Conservation (phyloP, 2,329 filamentous ascomycete species). For the Clarireedia homoeocarpa region DNA sequence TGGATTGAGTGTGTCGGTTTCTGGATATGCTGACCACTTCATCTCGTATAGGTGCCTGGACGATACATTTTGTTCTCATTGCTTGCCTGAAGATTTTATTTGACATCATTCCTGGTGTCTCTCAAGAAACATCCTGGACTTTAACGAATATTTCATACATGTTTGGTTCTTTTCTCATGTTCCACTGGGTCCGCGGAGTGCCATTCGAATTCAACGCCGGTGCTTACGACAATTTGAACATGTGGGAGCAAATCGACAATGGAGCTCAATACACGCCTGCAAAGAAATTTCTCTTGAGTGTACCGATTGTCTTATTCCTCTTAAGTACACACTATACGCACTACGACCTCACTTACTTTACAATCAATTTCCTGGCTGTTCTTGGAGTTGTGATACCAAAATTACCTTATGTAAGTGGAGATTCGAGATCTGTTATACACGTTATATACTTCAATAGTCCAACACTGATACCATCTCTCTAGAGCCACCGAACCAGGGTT, state of each 20-base stretch:
- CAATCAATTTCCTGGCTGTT: slow-evolving; percentile 91
- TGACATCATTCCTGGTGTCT: slow-evolving; percentile 91
- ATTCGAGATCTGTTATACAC: background rate
- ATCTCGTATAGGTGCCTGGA: slow-evolving; percentile 78
- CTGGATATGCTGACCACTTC: slow-evolving; percentile 6
- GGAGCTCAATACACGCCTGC: slow-evolving; percentile 97
- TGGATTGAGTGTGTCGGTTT: background rate
- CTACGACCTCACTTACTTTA: slow-evolving; percentile 94
- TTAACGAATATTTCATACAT: slow-evolving; percentile 98
- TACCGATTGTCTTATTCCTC: slow-evolving; percentile 89
- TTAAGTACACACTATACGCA: slow-evolving; percentile 98
- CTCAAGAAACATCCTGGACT: slow-evolving; percentile 97
- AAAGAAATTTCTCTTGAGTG: slow-evolving; percentile 94
- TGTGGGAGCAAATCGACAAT: slow-evolving; percentile 99
- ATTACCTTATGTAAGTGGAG: slow-evolving; percentile 71
- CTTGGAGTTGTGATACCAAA: slow-evolving; percentile 93
- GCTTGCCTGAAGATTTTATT: slow-evolving; percentile 89
- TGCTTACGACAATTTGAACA: slow-evolving; percentile 98
- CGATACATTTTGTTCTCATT: slow-evolving; percentile 92
- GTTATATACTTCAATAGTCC: background rate
- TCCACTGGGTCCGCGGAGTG: slow-evolving; percentile 95
- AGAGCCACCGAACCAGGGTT: slow-evolving; percentile 74
- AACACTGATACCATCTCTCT: slow-evolving; percentile 23
- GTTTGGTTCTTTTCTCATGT: slow-evolving; percentile 98
- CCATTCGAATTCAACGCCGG: slow-evolving; percentile 98